These are phyloP conservation scores for Penicillium simplicissimum DNA, from an alignment of 495 filamentous ascomycete species.

Conservation along the genomic window DNA sequence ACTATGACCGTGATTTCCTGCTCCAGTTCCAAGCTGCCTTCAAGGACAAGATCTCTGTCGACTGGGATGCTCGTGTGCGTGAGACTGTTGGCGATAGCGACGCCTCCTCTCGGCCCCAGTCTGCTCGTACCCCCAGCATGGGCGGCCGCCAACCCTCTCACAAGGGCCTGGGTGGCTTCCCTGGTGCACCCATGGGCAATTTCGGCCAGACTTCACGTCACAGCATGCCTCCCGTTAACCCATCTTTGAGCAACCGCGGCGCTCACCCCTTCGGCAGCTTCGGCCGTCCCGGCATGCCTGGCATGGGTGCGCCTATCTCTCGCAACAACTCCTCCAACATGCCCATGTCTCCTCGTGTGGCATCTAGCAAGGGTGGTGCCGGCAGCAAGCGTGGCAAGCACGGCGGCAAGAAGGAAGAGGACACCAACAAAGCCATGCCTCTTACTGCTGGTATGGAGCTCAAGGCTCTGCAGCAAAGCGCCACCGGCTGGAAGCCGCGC, in stretches of 20 bases:
- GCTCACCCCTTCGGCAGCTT: constrained; percentile 51
- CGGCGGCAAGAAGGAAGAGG: constrained; percentile 56
- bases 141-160: constrained; percentile 50
- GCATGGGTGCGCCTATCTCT: constrained; percentile 58
- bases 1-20: constrained; percentile 93
- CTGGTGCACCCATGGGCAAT: constrained; percentile 60
- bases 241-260: constrained; percentile 56
- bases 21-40: constrained; percentile 96
- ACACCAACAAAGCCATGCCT: constrained; percentile 80
- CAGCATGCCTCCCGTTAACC: constrained; percentile 67
- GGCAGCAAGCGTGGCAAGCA: constrained; percentile 53
- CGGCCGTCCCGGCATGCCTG: constrained; percentile 47
- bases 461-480: constrained; percentile 70
- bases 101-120: constrained; percentile 64
- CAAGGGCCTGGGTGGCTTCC: constrained; percentile 34
- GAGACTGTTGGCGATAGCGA: constrained; percentile 83
- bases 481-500: constrained; percentile 86
- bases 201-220: constrained; percentile 55
- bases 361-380: constrained; percentile 52
- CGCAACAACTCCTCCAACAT: constrained; percentile 55
- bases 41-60: constrained; percentile 88
- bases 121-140: constrained; percentile 62
- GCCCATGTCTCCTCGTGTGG: constrained; percentile 55
- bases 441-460: constrained; percentile 78
- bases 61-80: constrained; percentile 83